Evolutionary conservation across 495 filamentous ascomycete genomes (phyloP), one percentile per base, ranked within the genome.

Genomic region (Talaromyces trachyspermus): DNA sequence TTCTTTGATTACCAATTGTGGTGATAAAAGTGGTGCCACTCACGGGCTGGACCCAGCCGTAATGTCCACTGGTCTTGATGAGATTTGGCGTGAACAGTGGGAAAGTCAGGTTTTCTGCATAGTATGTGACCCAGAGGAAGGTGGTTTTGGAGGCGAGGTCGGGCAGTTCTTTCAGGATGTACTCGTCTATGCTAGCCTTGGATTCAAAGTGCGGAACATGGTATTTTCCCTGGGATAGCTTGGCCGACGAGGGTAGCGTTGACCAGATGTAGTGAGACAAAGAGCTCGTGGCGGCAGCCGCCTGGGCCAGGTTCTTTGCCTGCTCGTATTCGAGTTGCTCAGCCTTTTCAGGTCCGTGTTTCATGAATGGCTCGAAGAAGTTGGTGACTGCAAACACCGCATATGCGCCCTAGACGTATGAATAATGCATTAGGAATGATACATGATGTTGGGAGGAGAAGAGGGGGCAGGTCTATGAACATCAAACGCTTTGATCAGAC

Each of bases 301-400:
- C 64, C 6, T 51, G 32, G 3, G 57, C 56, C 12, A 65, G 23
- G 37, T 63, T 65, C 9, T 44, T 56, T 15, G 49, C 60, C 38
- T 62, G 58, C 5, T 14, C 24, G 10, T 12, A 10, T 46, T 63
- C 55, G 9, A 50, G 7, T 5, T 46, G 19, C 25, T 27, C 43
- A 1, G 47, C 51, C 1, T 49, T 22, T 11, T 54, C 23, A 17
- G 43, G 29, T 26, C 43, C 23, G 3, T 48, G 14, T 2, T n/a
- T 39, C 2, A 46, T 12, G 6, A 52, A 46, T 11, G n/a, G n/a
- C 11, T 68, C 66, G 60, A 63, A 76, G 59, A 70, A 77, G 43
- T 76, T 57, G 7, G 74, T 79, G 29, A 75, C 63, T 49, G 57
- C 65, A 58, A 72, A 77, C 54, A 77, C 75, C 24, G 66, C 54